phyloP scores from a whole-genome alignment of 305 asterid genomes.

The Solanum aculeatissimum region DNA sequence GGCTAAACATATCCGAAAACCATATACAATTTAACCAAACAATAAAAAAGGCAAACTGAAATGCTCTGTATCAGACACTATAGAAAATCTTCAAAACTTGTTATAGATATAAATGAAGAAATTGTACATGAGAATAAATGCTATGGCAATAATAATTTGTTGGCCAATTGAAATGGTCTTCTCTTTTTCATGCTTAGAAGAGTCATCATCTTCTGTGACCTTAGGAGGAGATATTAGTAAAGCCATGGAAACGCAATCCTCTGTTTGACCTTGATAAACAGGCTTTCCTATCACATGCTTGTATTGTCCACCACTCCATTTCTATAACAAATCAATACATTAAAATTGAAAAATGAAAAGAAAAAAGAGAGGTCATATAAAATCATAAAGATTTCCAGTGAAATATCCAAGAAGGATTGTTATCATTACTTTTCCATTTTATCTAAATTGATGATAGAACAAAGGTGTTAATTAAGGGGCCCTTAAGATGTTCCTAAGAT shows the following conservation, averaged over 20 bases:
- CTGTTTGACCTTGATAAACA: constrained; percentile 28
- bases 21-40: not conserved
- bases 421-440: not conserved
- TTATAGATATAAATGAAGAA: constrained; percentile 21
- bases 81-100: not conserved
- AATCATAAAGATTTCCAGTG: not conserved
- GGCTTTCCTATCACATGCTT: constrained; percentile 78
- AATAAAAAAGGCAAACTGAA: not conserved
- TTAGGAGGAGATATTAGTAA: constrained; percentile 41
- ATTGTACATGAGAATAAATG: constrained; percentile 29
- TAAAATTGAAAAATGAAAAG: not conserved
- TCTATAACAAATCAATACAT: constrained; percentile 17
- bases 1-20: not conserved
- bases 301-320: constrained; percentile 40
- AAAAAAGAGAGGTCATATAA: not conserved
- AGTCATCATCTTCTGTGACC: not conserved
- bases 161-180: constrained; percentile 38
- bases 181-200: constrained; percentile 4
- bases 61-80: not conserved
- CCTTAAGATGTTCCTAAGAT: not conserved
- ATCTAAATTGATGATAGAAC: not conserved
- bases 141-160: constrained; percentile 32
- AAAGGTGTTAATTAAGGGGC: not conserved
- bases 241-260: constrained; percentile 43
- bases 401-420: not conserved